Base-by-base conservation (phyloP, 441 rosid genomes). In the Erysimum cheiri region DNA sequence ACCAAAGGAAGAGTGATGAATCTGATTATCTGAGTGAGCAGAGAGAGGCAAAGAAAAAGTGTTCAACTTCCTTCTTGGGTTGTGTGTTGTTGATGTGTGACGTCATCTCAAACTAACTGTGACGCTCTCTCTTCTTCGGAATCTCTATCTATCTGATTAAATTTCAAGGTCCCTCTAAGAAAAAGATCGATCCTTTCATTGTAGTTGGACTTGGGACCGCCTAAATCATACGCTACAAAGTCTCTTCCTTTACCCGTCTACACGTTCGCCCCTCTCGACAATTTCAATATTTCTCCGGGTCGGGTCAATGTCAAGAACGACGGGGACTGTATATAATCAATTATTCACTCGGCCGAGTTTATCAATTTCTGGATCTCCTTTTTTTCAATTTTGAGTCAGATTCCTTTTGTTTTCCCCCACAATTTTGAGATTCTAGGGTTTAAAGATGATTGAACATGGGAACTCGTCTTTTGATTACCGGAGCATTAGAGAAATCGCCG, bases 401-500 rank as follows among this genome's bases (percentile, higher is more conserved):
- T 50, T 70, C 37, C 26, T 47, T 19, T 35, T 39, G 39, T 5
- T 36, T 28, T 9, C 0, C 29, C 22, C 6, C 55, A 4, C 15
- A 10, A 28, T 55, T 46, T 60, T 60, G 61, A 60, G 40, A 68
- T 77, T 57, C 8, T 64, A 60, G 75, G 72, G 74, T 65, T 46
- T 14, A 48, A 17, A 64, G 80, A 93, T 90, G 98, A 76, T 69
- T 49, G 73, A 67, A 55, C 71, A 70, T 72, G 86, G 71, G 39
- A 74, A 69, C 58, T 82, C 85, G 1, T 69, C 60, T 11, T 67
- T 79, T 40, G 71, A 82, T 72, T 69, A 52, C 75, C 81, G 71
- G 39, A 78, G 66, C 70, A 50, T 78, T 44, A 74, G 91, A 8
- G 87, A 83, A 15, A 58, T 74, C 2, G 48, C 81, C 8, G 76